Conservation (phyloP, 192 early-diverging fungal genomes). For the Coemansia interrupta region DNA sequence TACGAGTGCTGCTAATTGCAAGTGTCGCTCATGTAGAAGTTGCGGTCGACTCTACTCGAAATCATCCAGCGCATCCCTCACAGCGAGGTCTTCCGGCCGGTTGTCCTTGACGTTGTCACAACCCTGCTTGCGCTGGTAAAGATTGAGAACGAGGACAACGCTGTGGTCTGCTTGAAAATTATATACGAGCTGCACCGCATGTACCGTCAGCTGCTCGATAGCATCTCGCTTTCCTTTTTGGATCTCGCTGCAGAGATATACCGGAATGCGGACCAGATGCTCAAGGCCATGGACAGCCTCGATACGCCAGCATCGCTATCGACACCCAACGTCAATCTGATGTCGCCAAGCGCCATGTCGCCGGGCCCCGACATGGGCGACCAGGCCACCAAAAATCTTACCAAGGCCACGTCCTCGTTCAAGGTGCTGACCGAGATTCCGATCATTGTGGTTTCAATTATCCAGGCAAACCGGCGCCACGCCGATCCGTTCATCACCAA, state of each 20-base stretch:
- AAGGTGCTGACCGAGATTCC: conserved; percentile 98
- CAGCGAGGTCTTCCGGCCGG: conserved; percentile 75
- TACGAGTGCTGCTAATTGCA: no score
- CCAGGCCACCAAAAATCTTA: conserved; percentile 62
- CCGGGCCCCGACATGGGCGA: conserved; percentile 63
- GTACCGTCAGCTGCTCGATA: conserved; percentile 77
- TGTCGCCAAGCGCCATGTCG: conserved; percentile 73
- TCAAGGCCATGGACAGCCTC: conserved; percentile 70
- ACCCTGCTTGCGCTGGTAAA: conserved; percentile 73
- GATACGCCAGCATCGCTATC: conserved; percentile 59
- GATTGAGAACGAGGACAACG: conserved; percentile 98
- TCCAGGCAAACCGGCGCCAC: conserved; percentile 83
- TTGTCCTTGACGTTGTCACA: conserved; percentile 73
- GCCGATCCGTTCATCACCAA: conserved; percentile 74
- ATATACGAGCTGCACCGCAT: conserved; percentile 93
- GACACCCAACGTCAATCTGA: conserved; percentile 42
- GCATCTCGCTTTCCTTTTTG: conserved; percentile 84
- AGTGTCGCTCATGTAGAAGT: conserved; percentile 58
- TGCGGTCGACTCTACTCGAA: conserved; percentile 83
- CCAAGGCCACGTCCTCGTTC: conserved; percentile 79
- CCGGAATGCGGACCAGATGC: conserved; percentile 72
- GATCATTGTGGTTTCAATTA: conserved; percentile 93
- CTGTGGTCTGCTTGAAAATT: conserved; percentile 85
- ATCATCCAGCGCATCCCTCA: conserved; percentile 90
- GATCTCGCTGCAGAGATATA: conserved; percentile 93